Evolutionary conservation across 2,329 filamentous ascomycete genomes (phyloP), one percentile per base, ranked within the genome.

Genomic region (Penicillium brasilianum): DNA sequence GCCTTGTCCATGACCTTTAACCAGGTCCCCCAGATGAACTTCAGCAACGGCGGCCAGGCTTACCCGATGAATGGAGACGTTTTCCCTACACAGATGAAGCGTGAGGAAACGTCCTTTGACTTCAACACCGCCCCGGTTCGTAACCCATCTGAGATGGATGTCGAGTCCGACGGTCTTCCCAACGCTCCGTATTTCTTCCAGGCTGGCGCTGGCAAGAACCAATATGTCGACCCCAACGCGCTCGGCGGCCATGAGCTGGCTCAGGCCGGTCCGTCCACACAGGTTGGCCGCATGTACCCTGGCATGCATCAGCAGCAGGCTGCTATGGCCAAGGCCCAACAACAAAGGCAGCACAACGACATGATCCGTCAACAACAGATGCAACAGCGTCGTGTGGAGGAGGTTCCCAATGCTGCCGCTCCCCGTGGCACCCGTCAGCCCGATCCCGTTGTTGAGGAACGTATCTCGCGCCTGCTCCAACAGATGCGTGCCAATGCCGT

Each of bases 251-350:
- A 90, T 73, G 87, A 90, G 69, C 80, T 87, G 65, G 77, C 78
- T 32, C 81, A 83, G 55, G 74, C 79, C 76, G 70, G 80, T 77
- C 73, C 84, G 78, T 51, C 80, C 81, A 60, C 86, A 62, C 81
- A 84, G 37, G 84, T 88, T 55, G 90, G 91, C 66, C 88, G 93
- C 66, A 88, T 96, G 69, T 97, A 92, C 83, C 94, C 94, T 13
- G 94, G 93, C 56, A 95, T 96, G 85, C 94, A 98, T 80, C 92
- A 93, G 72, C 92, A 93, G 75, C 87, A 90, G 78, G 93, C 92
- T 53, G 91, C 91, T 61, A 81, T 92, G 70, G 89, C 88, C 64
- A 91, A 91, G 80, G 88, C 86, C 28, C 88, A 90, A 72, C 88
- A 90, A 75, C 86, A 87, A 73, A 76, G 79, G 61, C 86, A 34